Evolutionary conservation across 2,329 filamentous ascomycete species (phyloP).

Genomic region (Biscogniauxia marginata): DNA sequence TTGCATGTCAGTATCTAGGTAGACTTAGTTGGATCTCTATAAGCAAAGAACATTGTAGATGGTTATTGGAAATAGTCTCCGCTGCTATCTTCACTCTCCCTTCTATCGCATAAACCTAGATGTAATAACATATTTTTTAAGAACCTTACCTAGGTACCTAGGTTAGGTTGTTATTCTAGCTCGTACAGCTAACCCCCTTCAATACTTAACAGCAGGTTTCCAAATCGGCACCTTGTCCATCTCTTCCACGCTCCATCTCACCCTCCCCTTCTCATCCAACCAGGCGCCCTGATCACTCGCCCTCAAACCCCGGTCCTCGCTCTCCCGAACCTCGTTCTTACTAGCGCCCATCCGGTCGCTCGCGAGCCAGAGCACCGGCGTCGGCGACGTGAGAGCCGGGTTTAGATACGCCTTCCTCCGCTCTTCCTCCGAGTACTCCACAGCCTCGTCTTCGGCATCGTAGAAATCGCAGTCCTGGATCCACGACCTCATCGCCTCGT

Average conservation of each 20-base stretch:
- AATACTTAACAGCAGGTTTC: not conserved
- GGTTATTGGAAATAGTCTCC: no score
- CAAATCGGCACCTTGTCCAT: conserved; percentile 26
- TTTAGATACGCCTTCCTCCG: conserved; percentile 29
- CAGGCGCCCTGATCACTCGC: conserved; percentile 62
- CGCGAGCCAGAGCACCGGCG: conserved; percentile 65
- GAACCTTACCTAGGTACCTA: no score
- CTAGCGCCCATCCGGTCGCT: conserved; percentile 60
- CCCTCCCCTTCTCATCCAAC: conserved; percentile 54
- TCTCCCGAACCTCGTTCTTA: conserved; percentile 59
- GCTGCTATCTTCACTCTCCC: no score
- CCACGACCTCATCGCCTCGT: conserved; percentile 28
- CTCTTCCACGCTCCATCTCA: conserved; percentile 23
- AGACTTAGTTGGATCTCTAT: no score
- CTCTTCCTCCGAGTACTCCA: conserved; percentile 29
- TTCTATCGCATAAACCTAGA: no score
- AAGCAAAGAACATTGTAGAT: no score
- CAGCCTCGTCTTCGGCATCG: conserved; percentile 15
- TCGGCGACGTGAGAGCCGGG: conserved; percentile 36
- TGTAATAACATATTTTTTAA: no score
- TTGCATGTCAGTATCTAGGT: no score
- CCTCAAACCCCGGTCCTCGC: conserved; percentile 57
- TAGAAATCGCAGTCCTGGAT: conserved; percentile 19
- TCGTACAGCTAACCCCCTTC: not conserved
- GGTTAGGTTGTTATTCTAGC: no score